phyloP scores from a whole-genome alignment of 2,329 filamentous ascomycete genomes.

The Verticillium tricorpus region DNA sequence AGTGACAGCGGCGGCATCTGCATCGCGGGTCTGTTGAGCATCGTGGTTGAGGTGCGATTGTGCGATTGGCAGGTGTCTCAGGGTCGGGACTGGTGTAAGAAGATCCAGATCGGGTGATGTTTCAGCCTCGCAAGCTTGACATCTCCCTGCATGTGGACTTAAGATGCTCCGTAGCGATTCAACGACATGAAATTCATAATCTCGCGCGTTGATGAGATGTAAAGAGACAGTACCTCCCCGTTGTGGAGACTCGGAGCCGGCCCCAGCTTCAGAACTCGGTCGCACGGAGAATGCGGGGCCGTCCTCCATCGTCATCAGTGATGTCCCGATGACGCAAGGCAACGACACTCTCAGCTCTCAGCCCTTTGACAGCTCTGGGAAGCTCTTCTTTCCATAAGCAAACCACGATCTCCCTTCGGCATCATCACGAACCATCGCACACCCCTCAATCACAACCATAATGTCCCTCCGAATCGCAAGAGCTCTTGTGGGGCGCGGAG shows the following conservation, averaged over 20 bases:
- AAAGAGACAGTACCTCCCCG: background rate
- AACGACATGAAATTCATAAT: too few species aligned
- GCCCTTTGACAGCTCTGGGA: too few species aligned
- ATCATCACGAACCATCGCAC: background rate
- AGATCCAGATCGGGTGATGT: conserved; percentile 38
- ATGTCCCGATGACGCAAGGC: conserved; percentile 3
- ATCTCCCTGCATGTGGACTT: background rate
- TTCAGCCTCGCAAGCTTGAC: background rate
- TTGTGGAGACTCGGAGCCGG: background rate
- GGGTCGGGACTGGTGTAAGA: conserved; percentile 70
- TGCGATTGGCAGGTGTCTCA: conserved; percentile 82
- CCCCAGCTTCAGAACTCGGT: background rate
- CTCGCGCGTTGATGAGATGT: too few species aligned
- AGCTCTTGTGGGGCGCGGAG: background rate
- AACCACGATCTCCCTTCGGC: too few species aligned
- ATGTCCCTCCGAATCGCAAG: conserved; percentile 3
- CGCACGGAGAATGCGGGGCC: background rate
- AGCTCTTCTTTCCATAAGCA: too few species aligned
- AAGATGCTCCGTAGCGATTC: too few species aligned
- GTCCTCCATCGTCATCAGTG: background rate
- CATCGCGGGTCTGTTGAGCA: conserved; percentile 78
- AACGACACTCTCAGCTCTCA: too few species aligned
- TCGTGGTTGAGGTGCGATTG: conserved; percentile 74
- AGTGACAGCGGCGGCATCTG: conserved; percentile 91
- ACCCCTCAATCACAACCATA: background rate